Evolutionary conservation across 2,329 filamentous ascomycete species (phyloP), one percentile per base, ranked within the genome.

Genomic region (Thelonectria blattea): DNA sequence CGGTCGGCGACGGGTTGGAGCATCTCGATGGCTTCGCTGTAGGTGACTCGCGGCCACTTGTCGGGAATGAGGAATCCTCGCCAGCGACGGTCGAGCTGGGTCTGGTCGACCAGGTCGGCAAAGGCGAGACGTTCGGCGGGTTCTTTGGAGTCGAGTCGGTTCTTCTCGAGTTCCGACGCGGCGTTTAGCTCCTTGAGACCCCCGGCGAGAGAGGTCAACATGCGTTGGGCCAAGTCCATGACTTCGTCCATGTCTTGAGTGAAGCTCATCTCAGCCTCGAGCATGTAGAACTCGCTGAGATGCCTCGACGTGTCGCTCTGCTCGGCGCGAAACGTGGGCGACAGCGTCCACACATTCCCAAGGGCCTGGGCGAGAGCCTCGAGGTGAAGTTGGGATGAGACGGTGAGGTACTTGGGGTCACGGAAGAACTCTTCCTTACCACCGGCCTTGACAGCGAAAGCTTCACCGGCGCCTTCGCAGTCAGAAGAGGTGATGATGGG

Each of bases 281-380:
- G 85, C 95, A 99, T 98, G 78, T 98, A 98, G 72, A 99, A 98
- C 73, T 99, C 95, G 79, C 92, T 97, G 62, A 99, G 81, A 77
- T 99, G 95, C 27, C 95, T 88, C 6, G 93, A 89, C 0, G 95
- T 98, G 72, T 98, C 93, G 76, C 93, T 97, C 73, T 88, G 89
- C 75, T 97, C 95, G 4, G 95, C 95, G 39, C 95, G 88, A 73
- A 99, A 99, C 0, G 93, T 96, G 3, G 95, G 95, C 5, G 93
- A 95, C 11, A 99, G 79, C 1, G 93, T 91, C 93, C 95, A 99
- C 8, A 98, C 95, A 68, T 91, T 92, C 41, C 92, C 92, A 30
- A 97, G 84, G 18, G 93, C 89, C 70, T 96, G 93, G 0, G 93
- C 89, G 58, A 97, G 85, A 3, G 95, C 93, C 79, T 99, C 95